These are phyloP conservation scores for Trichophaea hybrida DNA, from an alignment of 2,329 filamentous ascomycete genomes.

Conservation along the genomic window DNA sequence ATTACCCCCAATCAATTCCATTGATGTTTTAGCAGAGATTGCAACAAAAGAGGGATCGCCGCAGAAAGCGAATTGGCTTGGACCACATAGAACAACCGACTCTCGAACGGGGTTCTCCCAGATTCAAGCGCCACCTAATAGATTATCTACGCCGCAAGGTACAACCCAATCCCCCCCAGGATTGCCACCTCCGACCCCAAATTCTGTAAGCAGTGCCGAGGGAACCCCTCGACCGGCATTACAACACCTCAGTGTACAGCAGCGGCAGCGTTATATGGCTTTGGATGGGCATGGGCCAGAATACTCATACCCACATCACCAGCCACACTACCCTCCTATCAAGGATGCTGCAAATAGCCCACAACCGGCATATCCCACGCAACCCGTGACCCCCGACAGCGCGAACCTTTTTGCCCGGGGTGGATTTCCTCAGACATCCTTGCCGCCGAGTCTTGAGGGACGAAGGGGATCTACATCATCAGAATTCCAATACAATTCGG, in stretches of 20 bases:
- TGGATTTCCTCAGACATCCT: not conserved
- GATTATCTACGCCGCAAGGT: constrained; percentile 6
- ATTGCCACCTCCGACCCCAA: constrained; percentile 5
- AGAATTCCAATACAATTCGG: constrained; percentile 16
- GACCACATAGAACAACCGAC: constrained; percentile 6
- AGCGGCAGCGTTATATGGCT: constrained; percentile 9
- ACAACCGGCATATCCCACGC: constrained; percentile 2
- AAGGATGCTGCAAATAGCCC: constrained; percentile 6
- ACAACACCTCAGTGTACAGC: constrained; percentile 10
- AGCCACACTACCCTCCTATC: not conserved
- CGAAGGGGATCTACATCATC: constrained; percentile 13
- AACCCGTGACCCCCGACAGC: constrained; percentile 6
- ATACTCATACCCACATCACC: constrained; percentile 8
- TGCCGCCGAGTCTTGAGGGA: not conserved
- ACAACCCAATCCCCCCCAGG: constrained; percentile 18
- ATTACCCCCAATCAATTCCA: constrained; percentile 19
- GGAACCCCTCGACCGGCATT: constrained; percentile 8
- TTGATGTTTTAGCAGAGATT: constrained; percentile 22
- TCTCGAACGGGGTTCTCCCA: constrained; percentile 15
- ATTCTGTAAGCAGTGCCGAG: not conserved
- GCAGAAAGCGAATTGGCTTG: constrained; percentile 13
- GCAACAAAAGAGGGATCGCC: constrained; percentile 18
- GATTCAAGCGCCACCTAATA: constrained; percentile 20
- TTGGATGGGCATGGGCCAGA: constrained; percentile 6
- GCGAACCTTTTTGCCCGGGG: constrained; percentile 20